Evolutionary conservation across 345 rosid genomes (phyloP), one percentile per base, ranked within the genome.

Genomic region (Eucalyptus erythrocorys): DNA sequence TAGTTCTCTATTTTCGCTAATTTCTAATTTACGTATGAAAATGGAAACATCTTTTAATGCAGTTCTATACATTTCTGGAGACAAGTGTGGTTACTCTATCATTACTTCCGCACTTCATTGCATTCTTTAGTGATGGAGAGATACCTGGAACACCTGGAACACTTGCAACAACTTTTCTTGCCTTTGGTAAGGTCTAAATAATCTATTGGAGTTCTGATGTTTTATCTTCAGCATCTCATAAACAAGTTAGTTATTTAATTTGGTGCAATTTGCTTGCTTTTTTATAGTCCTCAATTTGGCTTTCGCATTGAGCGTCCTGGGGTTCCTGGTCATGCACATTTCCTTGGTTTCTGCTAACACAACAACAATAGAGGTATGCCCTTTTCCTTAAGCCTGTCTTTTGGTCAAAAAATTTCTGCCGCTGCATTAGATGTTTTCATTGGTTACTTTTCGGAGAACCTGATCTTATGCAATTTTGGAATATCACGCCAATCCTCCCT

Each of bases 1-100:
- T 37, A 37, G 82, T 76, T 76, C 45, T 37, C 45, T 37, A 37
- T 37, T 37, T 76, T 76, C 0, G 3, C 47, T 37, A 76, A 76
- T 76, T 37, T 76, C 47, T 76, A 24, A 24, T 37, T 76, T 76
- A 10, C 1, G 27, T 37, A 21, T 76, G 47, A 76, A 68, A 40
- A 76, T 76, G 82, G 81, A 68, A 68, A 19, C 21, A 5, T 16
- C 50, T 59, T 84, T 87, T 15, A 81, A 79, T 95, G 97, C 98
- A 98, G 99, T 93, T 98, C 87, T 98, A 98, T 93, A 97, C 99
- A 6, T 98, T 98, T 92, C 92, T 97, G 45, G 99, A 98, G 95
- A 97, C 99, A 89, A 97, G 90, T 89, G 95, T 98, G 5, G 99
- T 97, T 89, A 95, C 98, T 86, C 84, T 95, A 91, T 95, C 97